A percentile compares a stretch with the other conserved stretches of the same genome.
Conservation (phyloP, 371 early-diverging fungal genomes). For the Catenaria anguillulae region DNA sequence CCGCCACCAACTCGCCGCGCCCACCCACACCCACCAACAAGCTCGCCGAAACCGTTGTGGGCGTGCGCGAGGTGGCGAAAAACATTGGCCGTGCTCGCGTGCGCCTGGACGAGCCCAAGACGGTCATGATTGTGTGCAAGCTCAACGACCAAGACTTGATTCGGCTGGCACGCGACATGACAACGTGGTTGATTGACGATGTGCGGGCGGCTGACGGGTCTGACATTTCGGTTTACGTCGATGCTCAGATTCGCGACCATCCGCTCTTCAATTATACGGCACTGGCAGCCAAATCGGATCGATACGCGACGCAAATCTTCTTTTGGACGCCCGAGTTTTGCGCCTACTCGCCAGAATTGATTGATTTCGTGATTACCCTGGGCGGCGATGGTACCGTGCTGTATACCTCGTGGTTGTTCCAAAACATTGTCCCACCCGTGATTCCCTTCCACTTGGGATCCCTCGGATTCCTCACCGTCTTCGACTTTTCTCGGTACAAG, state of each 20-base stretch:
- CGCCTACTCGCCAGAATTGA: constrained; percentile 40
- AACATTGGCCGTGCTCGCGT: constrained; percentile 45
- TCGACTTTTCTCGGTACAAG: constrained; percentile 49
- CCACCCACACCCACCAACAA: constrained; percentile 32
- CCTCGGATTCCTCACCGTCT: constrained; percentile 80
- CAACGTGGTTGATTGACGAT: constrained; percentile 53
- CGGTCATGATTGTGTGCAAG: constrained; percentile 80
- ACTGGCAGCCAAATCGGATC: constrained; percentile 25
- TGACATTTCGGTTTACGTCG: constrained; percentile 29
- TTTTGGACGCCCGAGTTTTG: constrained; percentile 67
- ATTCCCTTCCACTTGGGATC: constrained; percentile 68
- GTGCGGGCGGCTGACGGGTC: neutral
- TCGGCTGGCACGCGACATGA: constrained; percentile 57
- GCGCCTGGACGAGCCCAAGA: constrained; percentile 47
- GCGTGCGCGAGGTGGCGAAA: constrained; percentile 51
- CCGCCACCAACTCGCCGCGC: too few species aligned
- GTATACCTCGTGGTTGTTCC: constrained; percentile 77
- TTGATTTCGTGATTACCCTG: constrained; percentile 65
- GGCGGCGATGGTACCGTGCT: constrained; percentile 76
- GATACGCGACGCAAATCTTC: constrained; percentile 29
- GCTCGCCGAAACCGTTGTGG: constrained; percentile 50
- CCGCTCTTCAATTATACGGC: constrained; percentile 37
- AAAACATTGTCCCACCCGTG: constrained; percentile 67
- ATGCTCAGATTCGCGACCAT: constrained; percentile 35
- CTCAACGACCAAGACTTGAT: constrained; percentile 63